These are phyloP conservation scores for Cryptococcus depauperatus DNA, from an alignment of 1,284 basidiomycete genomes.

Conservation along the genomic window DNA sequence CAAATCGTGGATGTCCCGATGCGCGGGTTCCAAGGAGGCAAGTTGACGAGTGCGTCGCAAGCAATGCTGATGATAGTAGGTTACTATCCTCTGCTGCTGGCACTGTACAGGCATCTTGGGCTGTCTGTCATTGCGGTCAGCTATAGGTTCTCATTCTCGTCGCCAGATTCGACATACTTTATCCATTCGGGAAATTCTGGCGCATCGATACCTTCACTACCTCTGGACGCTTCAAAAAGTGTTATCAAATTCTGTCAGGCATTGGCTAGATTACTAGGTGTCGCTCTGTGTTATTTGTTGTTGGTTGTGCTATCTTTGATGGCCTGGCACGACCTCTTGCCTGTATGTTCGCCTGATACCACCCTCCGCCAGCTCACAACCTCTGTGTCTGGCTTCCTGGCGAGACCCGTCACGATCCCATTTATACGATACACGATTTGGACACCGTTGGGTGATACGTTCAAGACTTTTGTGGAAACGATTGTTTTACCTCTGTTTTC, in stretches of 20 bases:
- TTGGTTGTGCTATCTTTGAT: constrained; percentile 52
- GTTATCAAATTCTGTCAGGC: constrained; percentile 35
- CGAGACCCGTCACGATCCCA: constrained; percentile 12
- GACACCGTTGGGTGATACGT: constrained; percentile 37
- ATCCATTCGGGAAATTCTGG: constrained; percentile 62
- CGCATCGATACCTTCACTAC: constrained; percentile 46
- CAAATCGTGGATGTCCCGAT: constrained; percentile 61
- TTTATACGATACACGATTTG: constrained; percentile 5
- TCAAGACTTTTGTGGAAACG: constrained; percentile 52
- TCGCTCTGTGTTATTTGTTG: constrained; percentile 52
- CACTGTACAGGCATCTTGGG: constrained; percentile 54
- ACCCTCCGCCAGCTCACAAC: constrained; percentile 25
- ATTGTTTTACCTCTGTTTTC: constrained; percentile 60
- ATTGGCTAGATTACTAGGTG: constrained; percentile 45
- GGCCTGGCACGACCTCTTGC: constrained; percentile 42
- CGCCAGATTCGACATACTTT: constrained; percentile 47
- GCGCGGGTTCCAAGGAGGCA: constrained; percentile 68
- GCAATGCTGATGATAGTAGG: constrained; percentile 44
- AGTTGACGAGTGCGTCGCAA: neutral
- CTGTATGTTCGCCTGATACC: constrained; percentile 5
- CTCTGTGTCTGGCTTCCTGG: constrained; percentile 12
- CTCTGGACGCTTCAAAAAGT: constrained; percentile 20
- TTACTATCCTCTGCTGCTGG: constrained; percentile 61
- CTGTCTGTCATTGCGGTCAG: constrained; percentile 45
- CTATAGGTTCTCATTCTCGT: constrained; percentile 64